Conservation (phyloP, 2,329 filamentous ascomycete genomes). For the Geosmithia putterillii region DNA sequence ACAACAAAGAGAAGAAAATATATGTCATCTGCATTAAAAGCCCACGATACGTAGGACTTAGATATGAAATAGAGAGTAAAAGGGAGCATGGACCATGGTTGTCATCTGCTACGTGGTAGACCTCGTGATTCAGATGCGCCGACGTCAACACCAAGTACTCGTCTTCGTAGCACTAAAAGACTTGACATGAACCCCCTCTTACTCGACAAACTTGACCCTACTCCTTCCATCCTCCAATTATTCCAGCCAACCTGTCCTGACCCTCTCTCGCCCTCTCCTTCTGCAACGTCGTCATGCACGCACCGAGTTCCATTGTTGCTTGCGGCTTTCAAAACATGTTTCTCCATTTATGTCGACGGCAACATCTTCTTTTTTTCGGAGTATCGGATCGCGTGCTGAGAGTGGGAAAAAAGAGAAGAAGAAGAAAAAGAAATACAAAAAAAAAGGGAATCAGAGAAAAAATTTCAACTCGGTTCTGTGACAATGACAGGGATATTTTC, state of each 20-base stretch:
- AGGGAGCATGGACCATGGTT: not conserved
- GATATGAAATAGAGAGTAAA: conserved; percentile 25
- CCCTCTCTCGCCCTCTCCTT: not conserved
- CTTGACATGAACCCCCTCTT: no score
- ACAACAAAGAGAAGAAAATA: not conserved
- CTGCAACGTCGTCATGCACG: not conserved
- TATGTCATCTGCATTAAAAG: conserved; percentile 52
- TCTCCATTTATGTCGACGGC: not conserved
- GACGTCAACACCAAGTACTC: no score
- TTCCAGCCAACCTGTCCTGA: not conserved
- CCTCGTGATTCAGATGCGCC: no score
- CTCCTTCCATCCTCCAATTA: no score
- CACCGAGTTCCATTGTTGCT: not conserved
- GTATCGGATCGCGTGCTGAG: not conserved
- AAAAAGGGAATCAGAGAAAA: not conserved
- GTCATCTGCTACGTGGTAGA: not conserved
- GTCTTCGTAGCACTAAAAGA: no score
- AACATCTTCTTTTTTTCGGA: not conserved
- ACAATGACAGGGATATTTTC: conserved; percentile 27
- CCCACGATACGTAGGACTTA: conserved; percentile 29
- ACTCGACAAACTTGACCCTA: no score
- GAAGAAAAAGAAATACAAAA: conserved; percentile 10
- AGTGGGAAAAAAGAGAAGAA: not conserved
- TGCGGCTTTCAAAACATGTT: conserved; percentile 13
- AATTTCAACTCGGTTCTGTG: conserved; percentile 23